phyloP scores from a whole-genome alignment of 768 basidiomycete species.

The Hemileccinum impolitum region DNA sequence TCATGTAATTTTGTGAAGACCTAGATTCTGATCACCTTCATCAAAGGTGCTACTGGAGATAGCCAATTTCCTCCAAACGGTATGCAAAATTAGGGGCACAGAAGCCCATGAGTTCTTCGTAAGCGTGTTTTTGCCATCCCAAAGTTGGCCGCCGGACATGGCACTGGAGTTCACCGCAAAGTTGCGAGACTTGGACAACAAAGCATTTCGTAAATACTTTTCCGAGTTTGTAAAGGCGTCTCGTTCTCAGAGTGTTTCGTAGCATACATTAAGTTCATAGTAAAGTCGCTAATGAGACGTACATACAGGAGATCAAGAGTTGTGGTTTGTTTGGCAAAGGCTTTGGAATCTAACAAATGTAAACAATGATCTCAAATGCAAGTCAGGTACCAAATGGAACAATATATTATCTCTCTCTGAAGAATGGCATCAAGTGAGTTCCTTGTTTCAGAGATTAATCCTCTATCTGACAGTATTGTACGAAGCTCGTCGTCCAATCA shows the following conservation, averaged over 20 bases:
- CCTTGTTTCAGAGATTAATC: background rate
- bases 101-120: constrained; percentile 84
- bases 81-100: constrained; percentile 71
- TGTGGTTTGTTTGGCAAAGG: constrained; percentile 27
- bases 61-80: constrained; percentile 75
- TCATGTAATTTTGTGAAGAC: constrained; percentile 1
- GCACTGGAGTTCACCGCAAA: constrained; percentile 77
- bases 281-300: background rate
- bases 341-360: constrained; percentile 31
- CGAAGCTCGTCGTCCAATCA: constrained; percentile 32
- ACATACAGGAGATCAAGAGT: background rate
- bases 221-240: constrained; percentile 78
- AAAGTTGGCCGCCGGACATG: constrained; percentile 79
- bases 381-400: constrained; percentile 13
- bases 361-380: constrained; percentile 26
- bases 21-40: background rate
- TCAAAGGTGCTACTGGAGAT: constrained; percentile 85
- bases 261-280: constrained; percentile 25
- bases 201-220: constrained; percentile 82
- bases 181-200: constrained; percentile 69
- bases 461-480: constrained; percentile 9
- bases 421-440: constrained; percentile 32
- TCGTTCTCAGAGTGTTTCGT: constrained; percentile 51
- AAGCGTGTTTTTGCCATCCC: constrained; percentile 77
- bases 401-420: constrained; percentile 10